A percentile compares a stretch with the other conserved stretches of the same genome.
These are phyloP conservation scores for Larix kaempferi DNA, from an alignment of 75 land plant genomes.

Conservation along the genomic window DNA sequence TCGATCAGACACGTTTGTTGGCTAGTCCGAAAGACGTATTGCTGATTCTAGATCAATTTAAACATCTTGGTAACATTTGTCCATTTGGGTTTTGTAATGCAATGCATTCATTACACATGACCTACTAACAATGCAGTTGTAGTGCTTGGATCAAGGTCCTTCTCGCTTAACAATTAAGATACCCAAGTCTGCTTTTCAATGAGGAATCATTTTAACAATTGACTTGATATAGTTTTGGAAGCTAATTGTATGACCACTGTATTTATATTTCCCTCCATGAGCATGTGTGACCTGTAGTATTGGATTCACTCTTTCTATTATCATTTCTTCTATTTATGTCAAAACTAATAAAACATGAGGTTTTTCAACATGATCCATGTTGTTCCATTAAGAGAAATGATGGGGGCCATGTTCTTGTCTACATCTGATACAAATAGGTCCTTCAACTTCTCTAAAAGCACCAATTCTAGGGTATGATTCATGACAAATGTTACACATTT, in stretches of 20 bases:
- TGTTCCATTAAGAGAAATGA: neutral
- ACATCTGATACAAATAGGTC: neutral
- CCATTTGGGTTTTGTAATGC: too few species aligned
- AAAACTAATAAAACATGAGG: neutral
- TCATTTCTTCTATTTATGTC: neutral
- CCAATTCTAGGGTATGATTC: too few species aligned
- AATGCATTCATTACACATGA: too few species aligned
- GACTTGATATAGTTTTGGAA: neutral
- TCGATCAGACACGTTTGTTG: too few species aligned
- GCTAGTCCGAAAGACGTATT: too few species aligned
- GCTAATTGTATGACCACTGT: neutral
- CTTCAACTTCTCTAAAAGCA: too few species aligned
- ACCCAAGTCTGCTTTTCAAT: neutral
- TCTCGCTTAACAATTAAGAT: neutral
- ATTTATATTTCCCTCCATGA: neutral
- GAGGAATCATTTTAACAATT: neutral
- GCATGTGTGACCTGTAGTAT: neutral
- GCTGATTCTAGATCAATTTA: too few species aligned
- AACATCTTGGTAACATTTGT: too few species aligned
- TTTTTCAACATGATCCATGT: neutral
- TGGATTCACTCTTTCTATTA: neutral
- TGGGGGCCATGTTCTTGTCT: neutral
- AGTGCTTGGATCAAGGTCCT: neutral
- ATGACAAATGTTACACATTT: too few species aligned
- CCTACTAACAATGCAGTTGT: neutral